Conservation (phyloP, 306 rosid genomes). For the Begonia peltatifolia region DNA sequence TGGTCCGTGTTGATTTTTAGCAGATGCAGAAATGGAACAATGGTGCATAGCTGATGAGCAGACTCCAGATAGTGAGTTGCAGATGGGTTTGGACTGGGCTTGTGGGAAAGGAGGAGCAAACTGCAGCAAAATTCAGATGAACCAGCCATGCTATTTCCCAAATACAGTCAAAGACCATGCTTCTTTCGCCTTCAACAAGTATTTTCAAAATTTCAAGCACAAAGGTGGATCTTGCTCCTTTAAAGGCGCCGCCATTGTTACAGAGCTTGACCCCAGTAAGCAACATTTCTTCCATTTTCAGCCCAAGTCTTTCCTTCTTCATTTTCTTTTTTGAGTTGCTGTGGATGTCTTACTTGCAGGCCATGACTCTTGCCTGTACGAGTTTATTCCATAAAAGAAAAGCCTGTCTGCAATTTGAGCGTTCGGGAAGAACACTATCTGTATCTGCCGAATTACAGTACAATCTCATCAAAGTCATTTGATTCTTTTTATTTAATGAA, state of each 20-base stretch:
- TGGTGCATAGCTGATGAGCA: conserved; percentile 89
- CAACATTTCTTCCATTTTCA: not conserved
- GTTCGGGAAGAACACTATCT: too few species aligned
- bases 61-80: conserved; percentile 44
- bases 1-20: conserved; percentile 1
- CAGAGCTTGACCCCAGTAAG: conserved; percentile 81
- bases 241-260: conserved; percentile 54
- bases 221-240: conserved; percentile 59
- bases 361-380: too few species aligned
- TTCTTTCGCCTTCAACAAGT: conserved; percentile 64
- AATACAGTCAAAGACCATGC: conserved; percentile 26
- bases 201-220: conserved; percentile 55
- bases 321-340: too few species aligned
- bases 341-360: too few species aligned
- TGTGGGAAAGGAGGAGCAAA: too few species aligned
- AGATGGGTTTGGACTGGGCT: not conserved
- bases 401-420: too few species aligned
- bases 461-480: too few species aligned
- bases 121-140: conserved; percentile 41
- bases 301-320: not conserved
- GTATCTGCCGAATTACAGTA: too few species aligned
- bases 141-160: too few species aligned
- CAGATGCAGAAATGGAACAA: conserved; percentile 38
- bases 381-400: too few species aligned
- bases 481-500: too few species aligned